Evolutionary conservation across 176 grass and related monocot genomes (phyloP), one percentile per base, ranked within the genome.

Genomic region (bread wheat (Triticum aestivum)): DNA sequence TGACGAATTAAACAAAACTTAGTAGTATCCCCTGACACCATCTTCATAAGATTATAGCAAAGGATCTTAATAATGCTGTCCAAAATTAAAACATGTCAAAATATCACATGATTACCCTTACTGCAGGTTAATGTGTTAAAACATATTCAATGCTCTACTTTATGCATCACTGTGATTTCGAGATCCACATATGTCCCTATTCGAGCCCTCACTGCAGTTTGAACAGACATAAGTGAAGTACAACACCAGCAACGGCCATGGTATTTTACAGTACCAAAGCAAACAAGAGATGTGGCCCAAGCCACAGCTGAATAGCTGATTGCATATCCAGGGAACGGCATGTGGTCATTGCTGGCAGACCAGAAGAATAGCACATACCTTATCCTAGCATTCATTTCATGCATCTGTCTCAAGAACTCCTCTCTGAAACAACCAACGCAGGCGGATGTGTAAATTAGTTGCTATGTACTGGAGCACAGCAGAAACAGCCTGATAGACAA

Each of bases 311-410:
- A 17, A 29, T 41, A 29, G 41, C 6, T 75, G 42, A 18, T 10
- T 51, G 24, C 42, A 75, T 29, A 52, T 75, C 3, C 73, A 51
- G 73, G 26, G 15, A 75, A 30, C 44, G 8, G 5, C 13, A 52
- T 75, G 44, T 1, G 18, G 3, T 75, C 13, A 17, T 18, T 24
- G 1, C 73, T 9, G 13, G 0, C 13, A 51, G 30, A 29, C 1
- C 27, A 51, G 1, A 75, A 13, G 15, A 49, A 52, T 1, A 41
- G 33, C 2, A 0, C 17, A 30, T 79, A 98, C 96, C 91, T 98
- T 91, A 98, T 98, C 80, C 86, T 91, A 63, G 78, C 14, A 21
- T 95, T 98, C 81, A 98, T 81, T 70, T 95, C 84, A 77, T 49
- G 32, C 96, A 95, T 94, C 64, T 83, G 81, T 39, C 49, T 78